Conservation (phyloP, 306 rosid species). For the Medicago lupulina region DNA sequence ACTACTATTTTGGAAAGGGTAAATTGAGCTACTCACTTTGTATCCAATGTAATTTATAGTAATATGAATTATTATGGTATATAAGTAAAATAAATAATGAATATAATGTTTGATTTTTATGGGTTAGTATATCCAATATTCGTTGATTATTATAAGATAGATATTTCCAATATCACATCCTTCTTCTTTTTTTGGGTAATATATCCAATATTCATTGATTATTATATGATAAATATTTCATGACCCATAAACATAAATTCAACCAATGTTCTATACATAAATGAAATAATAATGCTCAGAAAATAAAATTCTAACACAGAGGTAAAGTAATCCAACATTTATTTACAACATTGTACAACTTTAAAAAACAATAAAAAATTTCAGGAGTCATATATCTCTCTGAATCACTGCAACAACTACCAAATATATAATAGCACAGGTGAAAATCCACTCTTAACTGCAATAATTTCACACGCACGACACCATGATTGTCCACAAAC, state of each 20-base stretch:
- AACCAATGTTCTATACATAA: neutral
- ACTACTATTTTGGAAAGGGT: neutral
- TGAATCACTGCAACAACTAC: conserved; percentile 26
- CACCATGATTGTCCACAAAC: conserved; percentile 15
- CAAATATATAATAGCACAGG: conserved; percentile 25
- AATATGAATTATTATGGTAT: neutral
- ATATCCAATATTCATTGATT: neutral
- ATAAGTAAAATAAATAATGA: neutral
- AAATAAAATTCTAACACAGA: neutral
- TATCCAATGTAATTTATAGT: neutral
- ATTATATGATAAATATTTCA: neutral
- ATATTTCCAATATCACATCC: no score
- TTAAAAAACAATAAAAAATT: conserved; percentile 4
- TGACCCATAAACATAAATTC: neutral
- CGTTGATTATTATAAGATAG: no score
- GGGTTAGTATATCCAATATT: no score
- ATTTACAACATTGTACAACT: conserved; percentile 17
- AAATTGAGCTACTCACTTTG: neutral
- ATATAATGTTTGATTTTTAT: neutral
- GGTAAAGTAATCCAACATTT: conserved; percentile 4
- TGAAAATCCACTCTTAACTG: conserved; percentile 41
- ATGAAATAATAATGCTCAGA: neutral
- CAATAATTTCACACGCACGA: conserved; percentile 41
- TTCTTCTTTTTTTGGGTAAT: no score
- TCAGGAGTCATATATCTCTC: conserved; percentile 17